Evolutionary conservation across 2,329 filamentous ascomycete genomes (phyloP).

Genomic region (Nemania bipapillata): DNA sequence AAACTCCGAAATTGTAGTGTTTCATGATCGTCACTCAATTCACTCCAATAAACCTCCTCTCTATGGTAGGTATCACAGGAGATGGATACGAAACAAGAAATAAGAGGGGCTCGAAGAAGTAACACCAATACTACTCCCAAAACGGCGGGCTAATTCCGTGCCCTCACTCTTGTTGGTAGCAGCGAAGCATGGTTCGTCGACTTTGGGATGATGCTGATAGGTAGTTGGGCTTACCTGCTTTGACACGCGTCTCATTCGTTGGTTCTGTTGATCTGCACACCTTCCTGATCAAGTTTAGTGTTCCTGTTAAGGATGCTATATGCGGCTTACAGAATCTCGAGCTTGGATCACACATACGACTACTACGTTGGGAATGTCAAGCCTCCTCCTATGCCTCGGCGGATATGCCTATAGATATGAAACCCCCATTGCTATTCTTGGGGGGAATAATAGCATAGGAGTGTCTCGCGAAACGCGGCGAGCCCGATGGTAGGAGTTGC

Average conservation of each 20-base stretch:
- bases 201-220: constrained; percentile 1
- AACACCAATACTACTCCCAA: neutral
- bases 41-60: neutral
- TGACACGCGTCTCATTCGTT: neutral
- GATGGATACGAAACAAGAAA: too few relatives aligned
- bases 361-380: neutral
- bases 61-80: neutral
- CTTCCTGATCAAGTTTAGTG: constrained; percentile 27
- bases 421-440: neutral
- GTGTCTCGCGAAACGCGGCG: neutral
- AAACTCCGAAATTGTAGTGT: neutral
- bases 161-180: neutral
- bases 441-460: neutral
- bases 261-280: constrained; percentile 9
- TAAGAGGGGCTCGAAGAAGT: neutral
- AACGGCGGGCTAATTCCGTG: constrained; percentile 21
- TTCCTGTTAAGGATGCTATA: neutral
- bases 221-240: neutral
- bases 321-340: neutral
- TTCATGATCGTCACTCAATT: neutral
- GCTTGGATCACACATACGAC: neutral
- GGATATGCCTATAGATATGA: neutral
- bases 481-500: neutral
- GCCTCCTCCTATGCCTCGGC: neutral
- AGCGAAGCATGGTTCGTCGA: neutral